Evolutionary conservation across 495 filamentous ascomycete species (phyloP).

Genomic region (Neurospora africana): DNA sequence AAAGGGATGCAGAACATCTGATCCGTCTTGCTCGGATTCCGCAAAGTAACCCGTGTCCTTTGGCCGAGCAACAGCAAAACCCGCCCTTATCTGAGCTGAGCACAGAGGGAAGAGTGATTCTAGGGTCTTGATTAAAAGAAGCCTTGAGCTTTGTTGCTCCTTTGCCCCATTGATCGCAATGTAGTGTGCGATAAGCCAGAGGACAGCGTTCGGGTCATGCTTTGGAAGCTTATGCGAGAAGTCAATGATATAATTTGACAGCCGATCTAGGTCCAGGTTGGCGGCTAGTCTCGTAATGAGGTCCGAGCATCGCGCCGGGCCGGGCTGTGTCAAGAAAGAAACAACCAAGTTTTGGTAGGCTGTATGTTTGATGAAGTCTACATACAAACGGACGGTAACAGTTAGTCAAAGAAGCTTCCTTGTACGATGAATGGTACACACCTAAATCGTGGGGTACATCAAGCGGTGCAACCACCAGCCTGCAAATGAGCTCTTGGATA

Average conservation of each 20-base stretch:
- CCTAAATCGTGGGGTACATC: constrained; percentile 5
- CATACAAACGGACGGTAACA: not conserved
- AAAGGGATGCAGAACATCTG: constrained; percentile 20
- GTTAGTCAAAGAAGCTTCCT: not conserved
- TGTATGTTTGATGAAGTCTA: constrained; percentile 7
- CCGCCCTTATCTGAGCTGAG: constrained; percentile 14
- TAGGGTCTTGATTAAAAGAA: constrained; percentile 12
- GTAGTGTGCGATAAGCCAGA: constrained; percentile 76
- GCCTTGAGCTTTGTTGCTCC: constrained; percentile 11
- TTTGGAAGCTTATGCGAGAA: constrained; percentile 1
- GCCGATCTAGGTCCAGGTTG: constrained; percentile 13
- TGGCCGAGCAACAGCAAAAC: constrained; percentile 4
- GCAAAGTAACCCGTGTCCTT: constrained; percentile 1
- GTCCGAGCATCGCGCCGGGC: constrained; percentile 12
- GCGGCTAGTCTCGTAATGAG: constrained; percentile 11
- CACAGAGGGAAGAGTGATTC: constrained; percentile 17
- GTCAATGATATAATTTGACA: constrained; percentile 16
- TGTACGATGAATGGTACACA: constrained; percentile 4
- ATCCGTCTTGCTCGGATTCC: constrained; percentile 3
- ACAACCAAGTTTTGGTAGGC: constrained; percentile 30
- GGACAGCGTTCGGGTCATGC: constrained; percentile 19
- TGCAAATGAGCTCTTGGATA: constrained; percentile 2
- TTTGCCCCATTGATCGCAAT: constrained; percentile 57
- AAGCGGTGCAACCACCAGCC: constrained; percentile 14
- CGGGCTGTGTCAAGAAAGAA: constrained; percentile 24